Base-by-base conservation (phyloP, 176 grass and related monocot genomes). In the Luzula sylvatica region DNA sequence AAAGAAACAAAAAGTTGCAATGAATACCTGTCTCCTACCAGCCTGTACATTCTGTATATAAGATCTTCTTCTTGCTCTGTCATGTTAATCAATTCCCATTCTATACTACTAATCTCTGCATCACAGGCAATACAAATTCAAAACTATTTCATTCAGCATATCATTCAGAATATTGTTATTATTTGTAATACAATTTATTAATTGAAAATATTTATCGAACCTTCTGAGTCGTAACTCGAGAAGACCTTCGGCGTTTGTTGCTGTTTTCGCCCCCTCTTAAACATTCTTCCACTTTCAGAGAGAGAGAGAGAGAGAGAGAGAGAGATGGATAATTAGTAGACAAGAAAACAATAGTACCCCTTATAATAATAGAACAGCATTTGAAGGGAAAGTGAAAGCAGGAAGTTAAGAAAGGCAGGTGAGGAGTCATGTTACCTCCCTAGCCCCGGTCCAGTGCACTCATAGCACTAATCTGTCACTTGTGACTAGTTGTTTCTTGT, bases 61-160 rank as follows among this genome's bases (percentile, higher is more conserved):
- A 76, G 55, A 47, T 76, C 73, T 47, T 76, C 54, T 46, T 76
- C 73, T 26, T 69, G 73, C 15, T 76, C 65, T 13, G 73, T 55
- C 65, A 76, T 76, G 45, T 28, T 23, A 46, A 76, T 69, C 25
- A 54, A 23, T 26, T 69, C 55, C 73, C 73, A 69, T 59, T 76
- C 23, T 42, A 40, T 29, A 44, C 73, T 76, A 15, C 30, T 63
- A 18, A 69, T 65, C 23, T 76, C 73, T 76, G 65, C 55, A 35
- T 5, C 28, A 8, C 5, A 13, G 43, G 19, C 7, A 68, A 38
- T 53, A 12, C 23, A 3, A 4, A 19, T 2, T 18, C 11, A 46
- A 3, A 45, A 17, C 13, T 26, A 8, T 25, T 25, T n/a, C n/a
- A n/a, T n/a, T n/a, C n/a, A n/a, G n/a, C 13, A 9, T 0, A 38